Evolutionary conservation across 805 yeast species (phyloP).

Genomic region (Nakazawaea pomicola): DNA sequence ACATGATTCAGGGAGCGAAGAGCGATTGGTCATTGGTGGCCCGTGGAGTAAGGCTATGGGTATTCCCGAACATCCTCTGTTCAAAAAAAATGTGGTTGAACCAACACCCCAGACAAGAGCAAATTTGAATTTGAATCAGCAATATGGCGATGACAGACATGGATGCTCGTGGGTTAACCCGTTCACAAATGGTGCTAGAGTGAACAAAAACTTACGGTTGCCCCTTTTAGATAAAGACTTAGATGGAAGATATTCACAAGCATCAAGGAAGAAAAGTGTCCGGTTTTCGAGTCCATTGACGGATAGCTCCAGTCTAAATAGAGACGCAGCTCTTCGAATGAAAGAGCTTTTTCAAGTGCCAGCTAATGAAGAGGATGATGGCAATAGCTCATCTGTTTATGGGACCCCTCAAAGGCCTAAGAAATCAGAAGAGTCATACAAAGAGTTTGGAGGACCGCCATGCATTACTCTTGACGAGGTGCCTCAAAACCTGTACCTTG

Average conservation of each 20-base stretch:
- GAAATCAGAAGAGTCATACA: too few species aligned
- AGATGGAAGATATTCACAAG: slow-evolving; percentile 1
- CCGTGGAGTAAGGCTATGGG: neutral
- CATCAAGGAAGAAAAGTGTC: slow-evolving; percentile 6
- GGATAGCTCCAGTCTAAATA: neutral
- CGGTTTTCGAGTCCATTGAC: slow-evolving; percentile 10
- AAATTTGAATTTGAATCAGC: too few species aligned
- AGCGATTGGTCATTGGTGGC: neutral
- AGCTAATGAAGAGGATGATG: neutral
- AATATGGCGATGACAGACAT: neutral
- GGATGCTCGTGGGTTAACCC: neutral
- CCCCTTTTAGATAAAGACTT: slow-evolving; percentile 9
- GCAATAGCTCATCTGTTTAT: neutral
- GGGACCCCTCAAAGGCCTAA: too few species aligned
- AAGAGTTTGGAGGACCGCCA: too few species aligned
- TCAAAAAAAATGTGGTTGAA: neutral
- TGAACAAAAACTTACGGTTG: neutral
- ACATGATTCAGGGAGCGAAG: slow-evolving; percentile 6
- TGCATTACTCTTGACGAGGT: too few species aligned
- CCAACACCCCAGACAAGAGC: neutral
- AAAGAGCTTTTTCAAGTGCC: neutral
- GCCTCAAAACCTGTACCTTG: too few species aligned
- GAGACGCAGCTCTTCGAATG: neutral
- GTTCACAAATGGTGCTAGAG: neutral
- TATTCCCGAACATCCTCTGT: slow-evolving; percentile 10